Evolutionary conservation across 2,329 filamentous ascomycete genomes (phyloP).

Genomic region (Diaporthe humulicola): DNA sequence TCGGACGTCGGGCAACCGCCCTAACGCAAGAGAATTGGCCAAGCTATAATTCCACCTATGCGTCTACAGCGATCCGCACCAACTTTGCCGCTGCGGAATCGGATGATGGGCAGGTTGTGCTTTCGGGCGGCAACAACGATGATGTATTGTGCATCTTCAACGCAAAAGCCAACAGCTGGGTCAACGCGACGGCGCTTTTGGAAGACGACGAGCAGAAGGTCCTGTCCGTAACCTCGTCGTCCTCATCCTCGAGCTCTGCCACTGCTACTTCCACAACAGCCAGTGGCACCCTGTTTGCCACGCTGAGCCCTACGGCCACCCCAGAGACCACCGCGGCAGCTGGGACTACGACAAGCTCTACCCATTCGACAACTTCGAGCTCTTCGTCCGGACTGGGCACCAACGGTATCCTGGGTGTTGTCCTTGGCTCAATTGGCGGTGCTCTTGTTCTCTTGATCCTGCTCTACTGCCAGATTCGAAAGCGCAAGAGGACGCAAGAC

Average conservation of each 20-base stretch:
- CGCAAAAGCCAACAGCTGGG: slow-evolving; percentile 81
- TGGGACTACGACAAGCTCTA: slow-evolving; percentile 44
- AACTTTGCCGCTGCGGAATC: slow-evolving; percentile 81
- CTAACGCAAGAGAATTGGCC: slow-evolving; percentile 78
- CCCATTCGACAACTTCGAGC: slow-evolving; percentile 45
- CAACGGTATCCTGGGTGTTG: slow-evolving; percentile 80
- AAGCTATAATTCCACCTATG: slow-evolving; percentile 80
- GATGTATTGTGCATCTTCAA: slow-evolving; percentile 84
- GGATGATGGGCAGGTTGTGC: slow-evolving; percentile 75
- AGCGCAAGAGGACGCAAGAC: slow-evolving; percentile 68
- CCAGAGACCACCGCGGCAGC: slow-evolving; percentile 45
- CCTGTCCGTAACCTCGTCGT: slow-evolving; percentile 50
- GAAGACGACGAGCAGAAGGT: slow-evolving; percentile 56
- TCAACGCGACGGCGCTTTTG: slow-evolving; percentile 77
- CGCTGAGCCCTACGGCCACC: slow-evolving; percentile 43
- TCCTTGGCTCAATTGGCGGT: slow-evolving; percentile 84
- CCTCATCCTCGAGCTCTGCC: slow-evolving; percentile 44
- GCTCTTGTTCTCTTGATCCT: slow-evolving; percentile 78
- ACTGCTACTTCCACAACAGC: slow-evolving; percentile 48
- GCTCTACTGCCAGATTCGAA: slow-evolving; percentile 77
- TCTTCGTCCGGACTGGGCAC: slow-evolving; percentile 47
- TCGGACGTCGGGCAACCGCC: slow-evolving; percentile 44
- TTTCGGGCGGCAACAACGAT: slow-evolving; percentile 79
- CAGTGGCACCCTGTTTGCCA: slow-evolving; percentile 43
- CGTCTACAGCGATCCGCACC: slow-evolving; percentile 74